Evolutionary conservation across 345 rosid species (phyloP).

Genomic region (Melaleuca quinquenervia): DNA sequence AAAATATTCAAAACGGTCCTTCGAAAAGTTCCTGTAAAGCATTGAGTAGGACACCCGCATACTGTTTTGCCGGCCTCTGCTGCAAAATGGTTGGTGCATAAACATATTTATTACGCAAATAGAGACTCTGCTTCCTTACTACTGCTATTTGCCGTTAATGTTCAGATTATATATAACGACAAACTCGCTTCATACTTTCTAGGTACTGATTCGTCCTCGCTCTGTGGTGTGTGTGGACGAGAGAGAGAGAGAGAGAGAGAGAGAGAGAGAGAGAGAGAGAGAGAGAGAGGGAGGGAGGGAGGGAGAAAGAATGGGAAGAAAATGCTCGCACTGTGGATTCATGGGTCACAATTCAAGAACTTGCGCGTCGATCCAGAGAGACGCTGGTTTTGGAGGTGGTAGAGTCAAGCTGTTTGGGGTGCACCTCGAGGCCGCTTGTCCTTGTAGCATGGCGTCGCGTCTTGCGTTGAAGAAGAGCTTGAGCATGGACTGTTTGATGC

Average conservation of each 20-base stretch:
- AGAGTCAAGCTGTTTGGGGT: constrained; percentile 20
- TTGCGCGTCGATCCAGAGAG: background rate
- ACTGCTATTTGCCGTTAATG: background rate
- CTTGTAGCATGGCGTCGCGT: background rate
- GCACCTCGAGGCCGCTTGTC: background rate
- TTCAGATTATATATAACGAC: background rate
- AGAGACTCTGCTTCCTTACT: background rate
- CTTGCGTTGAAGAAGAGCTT: constrained; percentile 1
- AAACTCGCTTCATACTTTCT: background rate
- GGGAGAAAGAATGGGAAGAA: constrained; percentile 14
- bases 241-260: background rate
- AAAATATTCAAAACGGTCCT: background rate
- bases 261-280: background rate
- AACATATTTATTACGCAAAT: background rate
- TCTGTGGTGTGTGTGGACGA: background rate
- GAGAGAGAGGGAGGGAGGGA: background rate
- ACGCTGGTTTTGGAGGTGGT: background rate
- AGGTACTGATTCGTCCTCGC: background rate
- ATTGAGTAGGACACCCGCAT: background rate
- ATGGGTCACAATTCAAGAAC: constrained; percentile 26
- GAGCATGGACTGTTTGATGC: constrained; percentile 6
- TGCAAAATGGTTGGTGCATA: background rate
- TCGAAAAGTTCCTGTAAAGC: background rate
- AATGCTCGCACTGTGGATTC: constrained; percentile 28
- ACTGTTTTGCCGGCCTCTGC: background rate